Conservation (phyloP, 306 rosid species). For the Hippophae rhamnoides region DNA sequence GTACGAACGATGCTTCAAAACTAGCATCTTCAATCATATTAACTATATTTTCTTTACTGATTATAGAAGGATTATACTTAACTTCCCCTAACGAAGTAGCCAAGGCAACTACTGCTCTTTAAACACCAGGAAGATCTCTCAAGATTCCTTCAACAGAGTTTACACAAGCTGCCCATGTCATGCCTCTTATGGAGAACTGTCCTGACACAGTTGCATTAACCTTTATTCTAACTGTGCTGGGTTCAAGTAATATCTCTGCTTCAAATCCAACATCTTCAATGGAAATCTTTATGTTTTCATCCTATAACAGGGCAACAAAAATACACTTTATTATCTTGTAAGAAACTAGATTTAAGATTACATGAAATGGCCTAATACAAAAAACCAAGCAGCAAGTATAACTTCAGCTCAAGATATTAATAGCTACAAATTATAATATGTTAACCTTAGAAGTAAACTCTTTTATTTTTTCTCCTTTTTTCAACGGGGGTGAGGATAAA, state of each 20-base stretch:
- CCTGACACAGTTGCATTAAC: conserved; percentile 56
- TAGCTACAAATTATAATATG: too few species aligned
- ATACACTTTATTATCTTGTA: conserved; percentile 15
- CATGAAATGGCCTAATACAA: not conserved
- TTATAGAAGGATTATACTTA: conserved; percentile 63
- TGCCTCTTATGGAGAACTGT: conserved; percentile 88
- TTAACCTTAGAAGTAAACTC: too few species aligned
- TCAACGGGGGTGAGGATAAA: too few species aligned
- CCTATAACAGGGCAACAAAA: conserved; percentile 37
- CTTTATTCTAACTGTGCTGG: conserved; percentile 43
- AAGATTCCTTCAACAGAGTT: conserved; percentile 89
- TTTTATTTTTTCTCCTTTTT: too few species aligned
- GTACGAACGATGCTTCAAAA: conserved; percentile 72
- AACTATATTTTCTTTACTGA: conserved; percentile 75
- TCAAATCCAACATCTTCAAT: conserved; percentile 98
- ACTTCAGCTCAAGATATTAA: too few species aligned
- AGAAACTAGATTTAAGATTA: conserved; percentile 1
- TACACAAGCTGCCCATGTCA: conserved; percentile 99
- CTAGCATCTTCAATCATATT: conserved; percentile 92
- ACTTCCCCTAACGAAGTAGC: conserved; percentile 91
- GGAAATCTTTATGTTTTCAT: conserved; percentile 70
- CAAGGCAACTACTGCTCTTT: conserved; percentile 83
- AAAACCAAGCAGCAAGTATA: too few species aligned
- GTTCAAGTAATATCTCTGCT: conserved; percentile 78
- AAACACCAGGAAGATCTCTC: conserved; percentile 71